Base-by-base conservation (phyloP, 2,329 filamentous ascomycete genomes). In the Pseudogymnoascus sp. region DNA sequence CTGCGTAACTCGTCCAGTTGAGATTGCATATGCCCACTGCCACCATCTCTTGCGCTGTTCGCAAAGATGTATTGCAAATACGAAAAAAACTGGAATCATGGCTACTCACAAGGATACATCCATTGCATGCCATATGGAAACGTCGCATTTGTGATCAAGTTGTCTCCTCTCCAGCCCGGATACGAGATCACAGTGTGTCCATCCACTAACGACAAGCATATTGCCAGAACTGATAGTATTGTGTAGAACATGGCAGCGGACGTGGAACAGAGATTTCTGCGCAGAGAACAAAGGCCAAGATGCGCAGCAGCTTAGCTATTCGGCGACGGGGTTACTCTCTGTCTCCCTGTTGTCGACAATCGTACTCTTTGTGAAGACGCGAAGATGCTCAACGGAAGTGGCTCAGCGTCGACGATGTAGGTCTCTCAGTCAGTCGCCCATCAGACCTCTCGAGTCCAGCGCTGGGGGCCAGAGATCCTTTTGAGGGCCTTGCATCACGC, bases 141-240 rank as follows among this genome's bases (percentile, higher is more conserved):
- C 2, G 71, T 73, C 16, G 67, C 69, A 64, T 74, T 74, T 61
- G 72, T 74, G 12, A 73, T 67, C 63, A 76, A 63, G 66, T 75
- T 75, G 64, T 76, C 72, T 62, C 72, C 74, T 69, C 74, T 73
- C 74, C 74, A 75, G 64, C 71, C 71, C 5, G 74, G 74, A 63
- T 76, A 76, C 38, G 70, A 71, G 61, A 76, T 71, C 21, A 74
- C 68, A 0, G 72, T 76, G 65, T 76, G 74, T 55, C 80, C 78
- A 19, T 76, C 71, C 6, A 75, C 75, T 55, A 77, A 55, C n/a
- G 26, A 55, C 45, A 55, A 31, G 31, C n/a, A 55, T 55, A 55
- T 16, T 16, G 45, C 45, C 45, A 55, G 26, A 11, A 29, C 58
- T n/a, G 58, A 59, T 14, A 39, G 37, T 38, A 59, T 38, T 26